These are phyloP conservation scores for Neoarthrinium moseri DNA, from an alignment of 2,329 filamentous ascomycete species.

Conservation along the genomic window DNA sequence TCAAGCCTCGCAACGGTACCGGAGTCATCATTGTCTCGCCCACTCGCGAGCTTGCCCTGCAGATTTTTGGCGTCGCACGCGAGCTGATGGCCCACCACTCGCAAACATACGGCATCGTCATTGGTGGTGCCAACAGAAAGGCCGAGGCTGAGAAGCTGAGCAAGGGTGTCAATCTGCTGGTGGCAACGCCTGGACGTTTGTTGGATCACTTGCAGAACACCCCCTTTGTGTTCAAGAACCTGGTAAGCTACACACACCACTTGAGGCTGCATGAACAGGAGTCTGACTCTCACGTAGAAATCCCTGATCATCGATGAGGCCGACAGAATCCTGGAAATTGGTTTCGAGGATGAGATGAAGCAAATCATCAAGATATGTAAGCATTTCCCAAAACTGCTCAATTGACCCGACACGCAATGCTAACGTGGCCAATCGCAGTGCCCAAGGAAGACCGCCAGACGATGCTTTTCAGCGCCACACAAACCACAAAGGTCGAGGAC, in stretches of 20 bases:
- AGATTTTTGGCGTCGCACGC: constrained; percentile 92
- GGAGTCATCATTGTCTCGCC: constrained; percentile 88
- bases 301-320: constrained; percentile 95
- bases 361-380: constrained; percentile 83
- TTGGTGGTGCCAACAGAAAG: constrained; percentile 86
- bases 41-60: constrained; percentile 88
- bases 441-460: constrained; percentile 74
- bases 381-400: no score
- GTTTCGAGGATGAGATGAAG: constrained; percentile 98
- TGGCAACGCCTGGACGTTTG: constrained; percentile 88
- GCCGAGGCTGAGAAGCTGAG: constrained; percentile 91
- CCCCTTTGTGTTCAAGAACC: constrained; percentile 44
- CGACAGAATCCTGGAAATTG: constrained; percentile 92
- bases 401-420: neutral
- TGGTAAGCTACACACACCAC: constrained; percentile 50
- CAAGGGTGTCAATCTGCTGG: constrained; percentile 92
- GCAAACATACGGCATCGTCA: constrained; percentile 93
- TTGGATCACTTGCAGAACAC: constrained; percentile 95
- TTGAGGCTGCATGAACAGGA: no score
- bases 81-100: constrained; percentile 92
- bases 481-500: constrained; percentile 98
- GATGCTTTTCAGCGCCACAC: constrained; percentile 97
- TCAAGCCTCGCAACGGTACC: constrained; percentile 88
- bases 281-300: constrained; percentile 41
- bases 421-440: neutral